A percentile compares a stretch with the other conserved stretches of the same genome.
These are phyloP conservation scores for Heracleum sosnowskyi DNA, from an alignment of 129 eudicot genomes.

Conservation along the genomic window DNA sequence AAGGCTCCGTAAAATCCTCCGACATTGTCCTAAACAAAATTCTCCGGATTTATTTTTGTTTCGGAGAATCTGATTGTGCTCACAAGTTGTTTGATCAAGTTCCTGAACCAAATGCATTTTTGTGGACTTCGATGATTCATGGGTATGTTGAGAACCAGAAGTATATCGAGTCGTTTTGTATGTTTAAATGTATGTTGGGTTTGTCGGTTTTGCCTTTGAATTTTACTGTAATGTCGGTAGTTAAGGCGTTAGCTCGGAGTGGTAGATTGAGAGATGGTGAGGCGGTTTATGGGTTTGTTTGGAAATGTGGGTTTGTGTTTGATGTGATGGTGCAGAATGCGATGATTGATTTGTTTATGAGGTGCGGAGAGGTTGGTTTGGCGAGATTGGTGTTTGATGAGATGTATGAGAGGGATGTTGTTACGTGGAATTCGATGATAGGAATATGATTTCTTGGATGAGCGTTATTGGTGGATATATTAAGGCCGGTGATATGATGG, in stretches of 20 bases:
- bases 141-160: slow-evolving; percentile 35
- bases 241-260: slow-evolving; percentile 41
- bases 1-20: slow-evolving; percentile 29
- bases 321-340: slow-evolving; percentile 43
- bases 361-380: not conserved
- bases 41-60: slow-evolving; percentile 30
- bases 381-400: slow-evolving; percentile 40
- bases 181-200: slow-evolving; percentile 29
- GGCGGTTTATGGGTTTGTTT: slow-evolving; percentile 29
- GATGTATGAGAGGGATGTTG: slow-evolving; percentile 34
- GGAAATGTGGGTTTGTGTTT: slow-evolving; percentile 36
- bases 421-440: slow-evolving; percentile 54
- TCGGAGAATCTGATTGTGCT: slow-evolving; percentile 15
- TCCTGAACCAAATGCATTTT: slow-evolving; percentile 16
- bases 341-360: slow-evolving; percentile 28
- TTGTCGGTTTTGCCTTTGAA: slow-evolving; percentile 27
- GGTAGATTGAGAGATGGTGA: slow-evolving; percentile 26
- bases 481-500: slow-evolving; percentile 31
- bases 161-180: slow-evolving; percentile 19
- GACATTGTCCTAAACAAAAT: slow-evolving; percentile 43
- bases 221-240: slow-evolving; percentile 23
- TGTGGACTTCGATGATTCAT: slow-evolving; percentile 57
- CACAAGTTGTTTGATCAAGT: not conserved
- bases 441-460: slow-evolving; percentile 51
- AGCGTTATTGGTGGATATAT: slow-evolving; percentile 41